phyloP scores from a whole-genome alignment of 805 yeast genomes.

The Kazachstania taianensis region DNA sequence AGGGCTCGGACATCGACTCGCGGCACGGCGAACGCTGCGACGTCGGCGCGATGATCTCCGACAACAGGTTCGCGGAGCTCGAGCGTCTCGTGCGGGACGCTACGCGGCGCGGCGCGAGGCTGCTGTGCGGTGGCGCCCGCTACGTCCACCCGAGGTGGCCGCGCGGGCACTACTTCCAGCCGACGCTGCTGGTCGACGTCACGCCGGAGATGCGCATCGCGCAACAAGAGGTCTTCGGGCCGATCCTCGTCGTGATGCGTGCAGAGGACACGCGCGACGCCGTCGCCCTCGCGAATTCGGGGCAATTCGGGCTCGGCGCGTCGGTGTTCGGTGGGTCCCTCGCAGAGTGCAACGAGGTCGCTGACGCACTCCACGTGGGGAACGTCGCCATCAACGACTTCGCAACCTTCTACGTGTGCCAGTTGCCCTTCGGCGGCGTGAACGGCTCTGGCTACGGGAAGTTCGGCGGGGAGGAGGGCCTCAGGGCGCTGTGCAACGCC shows the following conservation, averaged over 20 bases:
- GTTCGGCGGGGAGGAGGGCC: constrained; percentile 96
- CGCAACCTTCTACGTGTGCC: constrained; percentile 93
- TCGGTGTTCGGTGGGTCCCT: constrained; percentile 73
- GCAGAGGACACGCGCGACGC: constrained; percentile 63
- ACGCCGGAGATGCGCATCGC: constrained; percentile 70
- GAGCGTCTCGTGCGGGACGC: constrained; percentile 66
- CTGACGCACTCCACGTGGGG: constrained; percentile 62
- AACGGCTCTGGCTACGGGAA: constrained; percentile 94
- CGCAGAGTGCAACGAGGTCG: constrained; percentile 48
- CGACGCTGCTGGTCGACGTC: constrained; percentile 80
- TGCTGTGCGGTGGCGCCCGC: constrained; percentile 73
- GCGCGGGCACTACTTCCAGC: constrained; percentile 87
- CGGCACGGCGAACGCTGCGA: constrained; percentile 52
- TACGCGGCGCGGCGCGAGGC: constrained; percentile 66
- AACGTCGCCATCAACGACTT: constrained; percentile 96
- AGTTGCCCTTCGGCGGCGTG: constrained; percentile 93
- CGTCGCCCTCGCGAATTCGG: constrained; percentile 65
- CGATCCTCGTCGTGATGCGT: constrained; percentile 69
- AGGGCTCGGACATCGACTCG: constrained; percentile 91
- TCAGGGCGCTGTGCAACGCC: constrained; percentile 77
- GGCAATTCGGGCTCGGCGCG: constrained; percentile 85
- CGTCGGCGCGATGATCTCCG: constrained; percentile 91
- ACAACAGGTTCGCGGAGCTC: constrained; percentile 56
- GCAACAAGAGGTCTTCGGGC: constrained; percentile 89
- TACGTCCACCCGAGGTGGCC: constrained; percentile 87